Conservation (phyloP, 768 basidiomycete species). For the Pisolithus sp. region DNA sequence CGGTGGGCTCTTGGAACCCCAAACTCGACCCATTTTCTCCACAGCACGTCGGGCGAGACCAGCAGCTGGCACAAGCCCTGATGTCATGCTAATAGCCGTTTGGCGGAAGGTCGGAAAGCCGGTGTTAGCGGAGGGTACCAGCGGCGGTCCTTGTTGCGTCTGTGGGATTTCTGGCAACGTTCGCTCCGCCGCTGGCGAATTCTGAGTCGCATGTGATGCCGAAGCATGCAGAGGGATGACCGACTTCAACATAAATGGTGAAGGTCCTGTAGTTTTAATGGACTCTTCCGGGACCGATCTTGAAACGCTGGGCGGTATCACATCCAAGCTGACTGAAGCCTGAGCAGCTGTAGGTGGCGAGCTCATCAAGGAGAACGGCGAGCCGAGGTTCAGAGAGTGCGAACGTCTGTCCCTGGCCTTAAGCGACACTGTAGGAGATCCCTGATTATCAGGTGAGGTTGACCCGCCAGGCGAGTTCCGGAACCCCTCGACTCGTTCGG, state of each 20-base stretch:
- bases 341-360: conserved; percentile 19
- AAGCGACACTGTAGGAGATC: conserved; percentile 40
- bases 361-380: conserved; percentile 25
- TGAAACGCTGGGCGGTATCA: conserved; percentile 22
- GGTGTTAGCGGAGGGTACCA: conserved; percentile 6
- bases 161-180: conserved; percentile 26
- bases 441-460: conserved; percentile 13
- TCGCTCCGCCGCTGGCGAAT: conserved; percentile 26
- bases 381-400: conserved; percentile 52
- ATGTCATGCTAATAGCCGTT: conserved; percentile 70
- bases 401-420: conserved; percentile 54
- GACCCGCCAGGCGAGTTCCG: conserved; percentile 13
- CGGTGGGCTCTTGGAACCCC: conserved; percentile 38
- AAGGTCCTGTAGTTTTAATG: conserved; percentile 36
- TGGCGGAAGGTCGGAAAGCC: conserved; percentile 41
- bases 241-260: conserved; percentile 1
- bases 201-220: conserved; percentile 19
- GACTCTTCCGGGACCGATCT: conserved; percentile 21
- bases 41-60: conserved; percentile 73
- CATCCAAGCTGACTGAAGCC: conserved; percentile 27
- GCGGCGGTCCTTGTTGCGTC: conserved; percentile 7
- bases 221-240: neutral
- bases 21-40: conserved; percentile 67
- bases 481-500: conserved; percentile 14
- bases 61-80: conserved; percentile 61